These are phyloP conservation scores for Sporothrix curviconia DNA, from an alignment of 2,329 filamentous ascomycete genomes.

Conservation along the genomic window DNA sequence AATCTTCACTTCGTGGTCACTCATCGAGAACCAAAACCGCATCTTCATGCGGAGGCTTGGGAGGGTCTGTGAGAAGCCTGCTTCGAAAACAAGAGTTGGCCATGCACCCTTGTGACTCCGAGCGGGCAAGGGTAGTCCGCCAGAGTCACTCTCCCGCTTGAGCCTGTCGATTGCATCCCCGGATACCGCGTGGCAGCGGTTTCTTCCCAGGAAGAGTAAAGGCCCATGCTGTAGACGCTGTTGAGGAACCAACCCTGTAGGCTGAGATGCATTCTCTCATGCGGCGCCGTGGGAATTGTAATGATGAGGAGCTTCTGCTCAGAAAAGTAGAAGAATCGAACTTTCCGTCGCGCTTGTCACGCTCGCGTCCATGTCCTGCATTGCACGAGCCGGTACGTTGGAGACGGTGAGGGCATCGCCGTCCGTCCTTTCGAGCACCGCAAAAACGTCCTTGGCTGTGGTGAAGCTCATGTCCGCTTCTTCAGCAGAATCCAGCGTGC, in stretches of 20 bases:
- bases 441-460: background rate
- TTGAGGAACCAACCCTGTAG: background rate
- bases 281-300: background rate
- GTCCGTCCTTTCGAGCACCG: background rate
- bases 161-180: background rate
- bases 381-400: background rate
- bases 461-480: background rate
- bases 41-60: background rate
- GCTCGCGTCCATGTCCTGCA: background rate
- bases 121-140: background rate
- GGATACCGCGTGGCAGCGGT: background rate
- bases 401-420: background rate
- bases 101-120: background rate
- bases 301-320: background rate
- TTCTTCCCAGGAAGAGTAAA: background rate
- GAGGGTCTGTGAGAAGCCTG: background rate
- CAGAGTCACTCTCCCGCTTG: conserved; percentile 8
- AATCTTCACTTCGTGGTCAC: conserved; percentile 1
- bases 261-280: background rate
- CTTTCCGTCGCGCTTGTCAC: background rate
- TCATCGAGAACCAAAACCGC: background rate
- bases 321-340: background rate
- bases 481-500: background rate
- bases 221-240: background rate
- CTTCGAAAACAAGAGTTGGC: conserved; percentile 7